A percentile compares a stretch with the other conserved stretches of the same genome.
Conservation (phyloP, 163 green algal genomes). For the Chlorella variabilis region DNA sequence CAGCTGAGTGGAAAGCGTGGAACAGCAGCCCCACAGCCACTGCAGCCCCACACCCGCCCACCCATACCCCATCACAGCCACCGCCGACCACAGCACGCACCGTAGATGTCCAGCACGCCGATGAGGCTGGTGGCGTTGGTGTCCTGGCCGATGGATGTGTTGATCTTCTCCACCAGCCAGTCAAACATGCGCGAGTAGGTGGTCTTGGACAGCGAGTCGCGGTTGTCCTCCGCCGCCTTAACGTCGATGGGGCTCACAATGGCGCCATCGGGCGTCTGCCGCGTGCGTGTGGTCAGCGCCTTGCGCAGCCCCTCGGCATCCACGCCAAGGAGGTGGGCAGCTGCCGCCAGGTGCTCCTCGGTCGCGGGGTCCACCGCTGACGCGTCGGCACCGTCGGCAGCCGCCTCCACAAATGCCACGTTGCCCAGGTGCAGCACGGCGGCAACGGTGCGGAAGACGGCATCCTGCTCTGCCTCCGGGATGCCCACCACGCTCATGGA, state of each 20-base stretch:
- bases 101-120: constrained; percentile 99
- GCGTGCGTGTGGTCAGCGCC: constrained; percentile 89
- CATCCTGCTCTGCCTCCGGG: constrained; percentile 69
- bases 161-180: constrained; percentile 93
- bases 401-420: constrained; percentile 77
- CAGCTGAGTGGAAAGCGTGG: no score
- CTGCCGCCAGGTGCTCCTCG: constrained; percentile 63
- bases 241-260: constrained; percentile 91
- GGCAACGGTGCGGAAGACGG: constrained; percentile 87
- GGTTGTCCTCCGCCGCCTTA: constrained; percentile 81
- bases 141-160: constrained; percentile 95
- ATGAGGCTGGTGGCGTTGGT: constrained; percentile 76
- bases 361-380: constrained; percentile 46
- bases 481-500: constrained; percentile 40
- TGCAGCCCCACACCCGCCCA: not conserved
- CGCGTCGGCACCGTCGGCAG: constrained; percentile 62
- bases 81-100: constrained; percentile 34
- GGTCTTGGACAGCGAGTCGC: constrained; percentile 97
- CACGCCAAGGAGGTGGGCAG: constrained; percentile 82
- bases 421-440: constrained; percentile 99
- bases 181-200: constrained; percentile 93
- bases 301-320: constrained; percentile 76
- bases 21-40: no score
- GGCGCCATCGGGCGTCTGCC: constrained; percentile 85
- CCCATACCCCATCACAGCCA: not conserved